Conservation (phyloP, 208 protist species). For the Trypanosoma lewisi region DNA sequence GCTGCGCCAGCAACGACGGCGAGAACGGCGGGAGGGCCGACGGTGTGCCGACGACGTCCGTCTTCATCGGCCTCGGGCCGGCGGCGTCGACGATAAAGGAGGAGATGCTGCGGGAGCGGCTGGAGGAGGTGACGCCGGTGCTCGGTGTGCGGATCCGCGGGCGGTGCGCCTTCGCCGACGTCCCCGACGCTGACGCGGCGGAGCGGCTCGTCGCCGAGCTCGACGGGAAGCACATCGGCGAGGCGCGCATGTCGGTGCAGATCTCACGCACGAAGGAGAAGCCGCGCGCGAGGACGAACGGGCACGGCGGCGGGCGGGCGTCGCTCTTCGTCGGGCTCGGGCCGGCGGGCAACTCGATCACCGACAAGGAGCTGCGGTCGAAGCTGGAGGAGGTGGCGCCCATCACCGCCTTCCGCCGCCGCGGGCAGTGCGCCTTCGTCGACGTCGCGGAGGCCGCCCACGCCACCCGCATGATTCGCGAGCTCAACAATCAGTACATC, state of each 20-base stretch:
- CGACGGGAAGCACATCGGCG: constrained; percentile 42
- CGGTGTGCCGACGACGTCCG: constrained; percentile 23
- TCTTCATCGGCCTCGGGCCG: constrained; percentile 71
- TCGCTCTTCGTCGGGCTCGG: constrained; percentile 62
- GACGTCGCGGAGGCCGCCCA: constrained; percentile 34
- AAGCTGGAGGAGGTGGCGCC: constrained; percentile 43
- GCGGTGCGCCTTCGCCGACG: constrained; percentile 75
- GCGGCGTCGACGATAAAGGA: constrained; percentile 30
- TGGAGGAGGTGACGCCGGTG: constrained; percentile 30
- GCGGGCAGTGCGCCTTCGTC: constrained; percentile 57
- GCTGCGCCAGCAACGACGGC: background rate
- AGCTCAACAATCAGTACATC: constrained; percentile 46
- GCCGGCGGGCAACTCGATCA: constrained; percentile 36
- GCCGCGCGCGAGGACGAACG: constrained; percentile 1
- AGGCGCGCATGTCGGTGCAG: constrained; percentile 55
- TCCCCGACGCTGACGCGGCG: constrained; percentile 40
- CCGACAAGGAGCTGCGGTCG: constrained; percentile 30
- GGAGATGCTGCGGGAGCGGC: constrained; percentile 25
- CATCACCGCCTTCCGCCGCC: constrained; percentile 45
- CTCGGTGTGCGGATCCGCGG: constrained; percentile 51
- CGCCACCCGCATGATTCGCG: constrained; percentile 38
- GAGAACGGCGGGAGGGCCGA: background rate
- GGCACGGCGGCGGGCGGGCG: background rate
- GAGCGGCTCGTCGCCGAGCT: constrained; percentile 43
- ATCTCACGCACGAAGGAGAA: constrained; percentile 32